Evolutionary conservation across 495 filamentous ascomycete species (phyloP).

Genomic region (Neurospora sp.): DNA sequence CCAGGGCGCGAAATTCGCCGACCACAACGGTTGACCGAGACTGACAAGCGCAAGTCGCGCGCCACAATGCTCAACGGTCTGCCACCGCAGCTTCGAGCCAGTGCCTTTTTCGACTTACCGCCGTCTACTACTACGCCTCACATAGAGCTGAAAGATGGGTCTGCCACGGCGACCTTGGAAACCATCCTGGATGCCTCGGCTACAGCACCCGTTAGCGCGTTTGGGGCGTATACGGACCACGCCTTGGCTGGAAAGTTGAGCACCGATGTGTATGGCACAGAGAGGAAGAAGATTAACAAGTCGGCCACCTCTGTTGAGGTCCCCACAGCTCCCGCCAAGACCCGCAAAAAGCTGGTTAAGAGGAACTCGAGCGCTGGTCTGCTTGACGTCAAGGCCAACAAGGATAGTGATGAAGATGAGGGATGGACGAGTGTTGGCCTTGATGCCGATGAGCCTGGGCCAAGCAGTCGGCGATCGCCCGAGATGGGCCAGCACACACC

Average conservation of each 20-base stretch:
- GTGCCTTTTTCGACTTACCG: slow-evolving; percentile 77
- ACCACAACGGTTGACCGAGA: slow-evolving; percentile 17
- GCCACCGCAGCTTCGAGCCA: slow-evolving; percentile 86
- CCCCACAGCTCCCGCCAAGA: slow-evolving; percentile 2
- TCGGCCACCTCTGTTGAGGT: slow-evolving; percentile 5
- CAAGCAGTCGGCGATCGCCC: neutral
- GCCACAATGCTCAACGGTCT: slow-evolving; percentile 39
- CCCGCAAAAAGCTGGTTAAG: slow-evolving; percentile 14
- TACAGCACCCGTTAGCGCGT: slow-evolving; percentile 82
- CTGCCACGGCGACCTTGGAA: slow-evolving; percentile 81
- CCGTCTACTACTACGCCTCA: slow-evolving; percentile 27
- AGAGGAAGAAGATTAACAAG: slow-evolving; percentile 31
- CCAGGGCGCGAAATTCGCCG: slow-evolving; percentile 17
- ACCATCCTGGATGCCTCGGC: slow-evolving; percentile 93
- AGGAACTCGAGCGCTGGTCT: slow-evolving; percentile 9
- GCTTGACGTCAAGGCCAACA: slow-evolving; percentile 5
- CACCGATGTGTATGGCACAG: slow-evolving; percentile 50
- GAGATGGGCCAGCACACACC: slow-evolving; percentile 8
- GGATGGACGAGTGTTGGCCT: slow-evolving; percentile 5
- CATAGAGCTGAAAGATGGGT: slow-evolving; percentile 64
- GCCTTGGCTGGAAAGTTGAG: slow-evolving; percentile 67
- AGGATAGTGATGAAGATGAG: slow-evolving; percentile 10
- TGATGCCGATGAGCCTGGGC: neutral
- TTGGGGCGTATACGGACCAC: slow-evolving; percentile 90
- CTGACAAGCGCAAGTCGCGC: slow-evolving; percentile 29